Evolutionary conservation across 352 stramenopile species (phyloP), one percentile per base, ranked within the genome.

Genomic region (Globisporangium carolinianum): DNA sequence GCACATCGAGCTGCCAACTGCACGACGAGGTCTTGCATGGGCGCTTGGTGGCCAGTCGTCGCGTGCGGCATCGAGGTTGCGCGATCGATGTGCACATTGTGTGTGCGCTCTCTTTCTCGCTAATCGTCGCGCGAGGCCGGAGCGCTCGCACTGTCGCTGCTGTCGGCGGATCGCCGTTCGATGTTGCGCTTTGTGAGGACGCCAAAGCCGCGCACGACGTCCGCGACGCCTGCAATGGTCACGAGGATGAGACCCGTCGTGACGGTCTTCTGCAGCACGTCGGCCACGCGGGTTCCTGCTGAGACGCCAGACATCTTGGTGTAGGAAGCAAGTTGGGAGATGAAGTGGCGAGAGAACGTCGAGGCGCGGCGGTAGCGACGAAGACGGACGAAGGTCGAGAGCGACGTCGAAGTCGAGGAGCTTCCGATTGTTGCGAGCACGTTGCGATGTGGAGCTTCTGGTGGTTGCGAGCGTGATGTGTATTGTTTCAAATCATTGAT

Each of bases 261-360:
- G 53, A 90, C 78, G 35, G 80, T 79, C 78, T 95, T 95, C 67
- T 95, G 79, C 45, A 83, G 65, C 47, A 91, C 75, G 67, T 95
- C 81, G 45, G 79, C 76, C 35, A 85, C 69, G 59, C 77, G 76
- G 49, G 71, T 67, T 47, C 70, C 68, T 50, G 69, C 56, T 61
- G 65, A 47, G 58, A 70, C 73, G 50, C 54, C 65, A 4, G 41
- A 41, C 63, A 58, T 62, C 24, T 37, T 53, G 12, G 3, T 53
- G 49, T 51, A 24, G 11, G 32, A 8, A 6, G 11, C 6, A 14
- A 6, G 11, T 43, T 38, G 12, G 51, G 6, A 3, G 6, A 18
- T 17, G 24, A 6, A 0, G 47, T 35, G 24, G 37, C 1, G 55
- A 55, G 6, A 24, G 10, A 6, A 38, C 0, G 0, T 17, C 2